phyloP scores from a whole-genome alignment of 2,329 filamentous ascomycete genomes.

The Aureobasidium sp. region DNA sequence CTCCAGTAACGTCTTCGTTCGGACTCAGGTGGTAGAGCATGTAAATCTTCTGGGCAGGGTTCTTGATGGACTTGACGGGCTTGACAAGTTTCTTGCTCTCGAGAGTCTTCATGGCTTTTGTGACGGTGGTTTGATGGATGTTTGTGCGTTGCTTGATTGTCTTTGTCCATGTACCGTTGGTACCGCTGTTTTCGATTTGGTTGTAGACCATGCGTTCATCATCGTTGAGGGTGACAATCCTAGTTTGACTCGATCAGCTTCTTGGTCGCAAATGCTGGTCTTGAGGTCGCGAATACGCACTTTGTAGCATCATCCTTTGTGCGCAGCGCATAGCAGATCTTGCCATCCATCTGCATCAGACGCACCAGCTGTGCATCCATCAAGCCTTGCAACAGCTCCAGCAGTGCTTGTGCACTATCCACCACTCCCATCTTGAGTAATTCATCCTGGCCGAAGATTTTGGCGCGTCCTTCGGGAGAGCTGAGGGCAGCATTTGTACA shows the following conservation, averaged over 20 bases:
- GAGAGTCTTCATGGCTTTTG: slow-evolving; percentile 73
- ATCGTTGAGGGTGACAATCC: slow-evolving; percentile 40
- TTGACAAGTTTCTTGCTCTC: slow-evolving; percentile 76
- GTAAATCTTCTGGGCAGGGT: slow-evolving; percentile 89
- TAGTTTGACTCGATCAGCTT: slow-evolving; percentile 17
- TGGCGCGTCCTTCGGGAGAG: slow-evolving; percentile 22
- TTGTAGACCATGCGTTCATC: slow-evolving; percentile 71
- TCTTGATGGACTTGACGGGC: slow-evolving; percentile 84
- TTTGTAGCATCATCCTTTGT: slow-evolving; percentile 13
- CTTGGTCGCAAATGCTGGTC: neutral
- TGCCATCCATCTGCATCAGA: slow-evolving; percentile 20
- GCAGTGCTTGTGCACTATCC: slow-evolving; percentile 17
- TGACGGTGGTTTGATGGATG: slow-evolving; percentile 75
- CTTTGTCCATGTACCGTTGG: slow-evolving; percentile 65
- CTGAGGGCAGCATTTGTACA: slow-evolving; percentile 15
- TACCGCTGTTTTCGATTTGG: slow-evolving; percentile 13
- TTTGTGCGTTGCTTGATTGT: slow-evolving; percentile 71
- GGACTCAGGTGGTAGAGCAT: slow-evolving; percentile 80
- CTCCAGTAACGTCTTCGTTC: slow-evolving; percentile 83
- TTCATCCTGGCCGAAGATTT: slow-evolving; percentile 25
- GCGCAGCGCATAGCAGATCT: slow-evolving; percentile 21
- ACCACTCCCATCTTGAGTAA: slow-evolving; percentile 20
- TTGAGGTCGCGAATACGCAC: neutral
- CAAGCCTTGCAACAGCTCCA: slow-evolving; percentile 25
- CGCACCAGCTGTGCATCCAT: slow-evolving; percentile 24